Base-by-base conservation (phyloP, 441 rosid genomes). In the Codiaeum variegatum region DNA sequence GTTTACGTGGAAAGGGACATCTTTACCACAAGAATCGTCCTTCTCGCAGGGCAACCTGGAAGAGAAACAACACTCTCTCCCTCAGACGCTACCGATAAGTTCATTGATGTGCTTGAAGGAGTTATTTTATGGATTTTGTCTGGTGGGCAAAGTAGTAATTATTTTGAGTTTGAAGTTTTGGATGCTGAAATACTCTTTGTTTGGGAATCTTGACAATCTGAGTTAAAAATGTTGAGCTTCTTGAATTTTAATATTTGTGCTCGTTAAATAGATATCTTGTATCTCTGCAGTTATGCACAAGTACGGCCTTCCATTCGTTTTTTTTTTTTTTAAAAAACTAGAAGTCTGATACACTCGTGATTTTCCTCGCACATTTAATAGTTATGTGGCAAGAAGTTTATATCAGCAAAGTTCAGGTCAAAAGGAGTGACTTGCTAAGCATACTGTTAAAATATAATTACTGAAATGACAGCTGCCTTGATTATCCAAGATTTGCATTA, bases 31-130 rank as follows among this genome's bases (percentile, higher is more conserved):
- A 92, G 86, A 82, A 82, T 32, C 84, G 91, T 4, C 94, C 96
- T 54, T 90, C 97, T 21, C 94, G 97, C 77, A 81, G 98, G 73
- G 98, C 92, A 26, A 93, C 92, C 76, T 93, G 97, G 98, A 93
- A 93, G 90, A 86, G 86, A 46, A 91, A 90, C 88, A 90, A 87
- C 80, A 83, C 84, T 5, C 75, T 90, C 0, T 83, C 87, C 56
- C 97, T 91, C 29, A 92, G 90, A 9, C 91, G 97, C 32, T 91
- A 91, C 73, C 95, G 93, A 2, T 93, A 81, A 89, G 75, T 58
- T 68, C 52, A 42, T 63, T 72, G 47, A 73, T 47, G 67, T 69
- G 66, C 70, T 68, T 34, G 19, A 49, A 78, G 3, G 19, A 34
- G 26, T 73, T 26, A 40, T 4, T 23, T 59, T 21, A 31, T 55